phyloP scores from a whole-genome alignment of 1,284 basidiomycete genomes.

The Pseudozyma thailandica region DNA sequence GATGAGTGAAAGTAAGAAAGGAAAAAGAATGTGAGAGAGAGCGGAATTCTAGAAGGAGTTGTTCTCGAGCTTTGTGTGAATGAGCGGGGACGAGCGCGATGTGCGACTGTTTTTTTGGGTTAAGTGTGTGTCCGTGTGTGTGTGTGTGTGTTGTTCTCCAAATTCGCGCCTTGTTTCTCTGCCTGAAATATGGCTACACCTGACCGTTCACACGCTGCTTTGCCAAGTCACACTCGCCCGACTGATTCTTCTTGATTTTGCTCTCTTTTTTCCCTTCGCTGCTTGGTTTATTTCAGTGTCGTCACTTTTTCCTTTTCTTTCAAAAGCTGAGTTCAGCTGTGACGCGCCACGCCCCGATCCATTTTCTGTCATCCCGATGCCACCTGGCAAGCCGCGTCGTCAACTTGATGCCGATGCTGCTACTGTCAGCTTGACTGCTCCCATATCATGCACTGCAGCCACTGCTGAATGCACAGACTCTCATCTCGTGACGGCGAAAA shows the following conservation, averaged over 20 bases:
- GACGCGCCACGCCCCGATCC: too few relatives aligned
- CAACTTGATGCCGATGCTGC: too few relatives aligned
- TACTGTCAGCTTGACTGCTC: too few relatives aligned
- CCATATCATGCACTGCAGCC: too few relatives aligned
- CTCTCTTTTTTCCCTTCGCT: not conserved
- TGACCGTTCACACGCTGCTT: not conserved
- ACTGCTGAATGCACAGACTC: too few relatives aligned
- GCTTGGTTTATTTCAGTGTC: not conserved
- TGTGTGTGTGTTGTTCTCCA: conserved; percentile 28
- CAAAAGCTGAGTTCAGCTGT: too few relatives aligned
- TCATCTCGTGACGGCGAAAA: too few relatives aligned
- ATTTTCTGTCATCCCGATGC: too few relatives aligned
- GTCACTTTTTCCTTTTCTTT: conserved; percentile 7
- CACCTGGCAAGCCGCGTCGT: too few relatives aligned
- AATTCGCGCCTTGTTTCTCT: conserved; percentile 4
- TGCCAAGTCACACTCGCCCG: not conserved
- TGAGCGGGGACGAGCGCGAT: conserved; percentile 1
- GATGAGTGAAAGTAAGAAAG: conserved; percentile 2
- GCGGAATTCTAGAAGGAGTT: conserved; percentile 5
- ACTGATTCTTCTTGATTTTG: not conserved
- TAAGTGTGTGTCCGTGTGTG: too few relatives aligned
- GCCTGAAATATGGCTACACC: not conserved
- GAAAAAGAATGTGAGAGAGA: conserved; percentile 1
- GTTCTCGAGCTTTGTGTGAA: not conserved
- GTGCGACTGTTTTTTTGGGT: conserved; percentile 8